A percentile compares a stretch with the other conserved stretches of the same genome.
phyloP scores from a whole-genome alignment of 768 basidiomycete species.

The Pulveroboletus sp. region DNA sequence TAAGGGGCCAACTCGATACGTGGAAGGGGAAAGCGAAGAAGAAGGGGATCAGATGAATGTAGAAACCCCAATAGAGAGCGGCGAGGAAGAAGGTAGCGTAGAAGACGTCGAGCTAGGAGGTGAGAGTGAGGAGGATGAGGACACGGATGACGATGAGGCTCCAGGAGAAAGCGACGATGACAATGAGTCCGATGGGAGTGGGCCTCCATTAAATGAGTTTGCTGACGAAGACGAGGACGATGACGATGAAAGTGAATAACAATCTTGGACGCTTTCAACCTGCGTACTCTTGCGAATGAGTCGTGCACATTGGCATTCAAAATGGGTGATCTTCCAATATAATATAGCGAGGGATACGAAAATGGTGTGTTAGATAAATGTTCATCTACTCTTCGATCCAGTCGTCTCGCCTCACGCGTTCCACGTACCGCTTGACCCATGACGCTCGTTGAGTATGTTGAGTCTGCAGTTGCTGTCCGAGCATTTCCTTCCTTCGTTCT shows the following conservation, averaged over 20 bases:
- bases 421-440: conserved; percentile 65
- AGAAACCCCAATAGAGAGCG: conserved; percentile 59
- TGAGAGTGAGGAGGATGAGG: conserved; percentile 53
- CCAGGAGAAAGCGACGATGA: conserved; percentile 39
- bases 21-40: conserved; percentile 78
- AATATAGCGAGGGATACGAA: conserved; percentile 2
- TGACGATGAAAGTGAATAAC: conserved; percentile 49
- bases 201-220: conserved; percentile 42
- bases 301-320: conserved; percentile 2
- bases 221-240: conserved; percentile 59
- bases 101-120: conserved; percentile 76
- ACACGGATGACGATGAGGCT: conserved; percentile 43
- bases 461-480: conserved; percentile 42
- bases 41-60: conserved; percentile 57
- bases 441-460: conserved; percentile 49
- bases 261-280: neutral
- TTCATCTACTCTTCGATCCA: conserved; percentile 59
- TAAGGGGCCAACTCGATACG: conserved; percentile 50
- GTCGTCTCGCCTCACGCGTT: conserved; percentile 58
- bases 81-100: conserved; percentile 67
- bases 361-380: conserved; percentile 11
- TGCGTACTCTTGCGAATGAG: neutral
- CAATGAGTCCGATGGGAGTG: conserved; percentile 40
- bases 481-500: conserved; percentile 22
- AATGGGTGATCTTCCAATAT: neutral